Evolutionary conservation across 352 stramenopile genomes (phyloP), one percentile per base, ranked within the genome.

Genomic region (Phytophthora litchii): DNA sequence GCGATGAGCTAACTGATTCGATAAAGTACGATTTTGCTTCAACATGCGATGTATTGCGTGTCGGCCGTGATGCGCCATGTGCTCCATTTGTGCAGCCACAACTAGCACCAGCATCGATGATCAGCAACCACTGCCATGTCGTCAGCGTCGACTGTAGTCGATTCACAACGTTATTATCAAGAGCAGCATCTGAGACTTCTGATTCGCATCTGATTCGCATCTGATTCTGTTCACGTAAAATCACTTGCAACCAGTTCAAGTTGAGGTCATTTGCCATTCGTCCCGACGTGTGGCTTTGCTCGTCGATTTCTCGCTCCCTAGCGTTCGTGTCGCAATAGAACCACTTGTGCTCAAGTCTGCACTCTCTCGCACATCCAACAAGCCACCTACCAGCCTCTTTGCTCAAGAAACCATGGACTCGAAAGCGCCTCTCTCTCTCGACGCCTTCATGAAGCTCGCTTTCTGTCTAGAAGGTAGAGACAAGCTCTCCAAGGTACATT

Each of bases 401-500:
- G 62, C 17, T 2, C 31, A 12, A 29, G 31, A 52, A 21, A 34
- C 17, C 43, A 72, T 64, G 54, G 17, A 55, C 12, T 11, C n/a
- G 12, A 92, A 92, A 48, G 81, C 81, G 2, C 64, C 83, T 10
- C 17, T 89, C 13, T 86, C 80, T n/a, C 40, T 91, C 14, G 78
- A 91, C 68, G 68, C 70, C 25, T 72, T 75, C 49, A 67, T 83
- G 12, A 75, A 88, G 53, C 70, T 94, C 13, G 81, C 79, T 35
- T 94, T 90, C 66, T 84, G 72, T 58, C 72, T 95, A 19, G 87
- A 95, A 47, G 87, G 87, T 23, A 79, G 87, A 54, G 87, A 95
- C 66, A 95, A 95, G 63, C 76, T 95, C 64, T 90, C 84, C 65
- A 95, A 95, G 73, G 75, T 94, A n/a, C n/a, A 49, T n/a, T 1